Evolutionary conservation across 371 early-diverging fungal genomes (phyloP).

Genomic region (Mucor plumbeus): DNA sequence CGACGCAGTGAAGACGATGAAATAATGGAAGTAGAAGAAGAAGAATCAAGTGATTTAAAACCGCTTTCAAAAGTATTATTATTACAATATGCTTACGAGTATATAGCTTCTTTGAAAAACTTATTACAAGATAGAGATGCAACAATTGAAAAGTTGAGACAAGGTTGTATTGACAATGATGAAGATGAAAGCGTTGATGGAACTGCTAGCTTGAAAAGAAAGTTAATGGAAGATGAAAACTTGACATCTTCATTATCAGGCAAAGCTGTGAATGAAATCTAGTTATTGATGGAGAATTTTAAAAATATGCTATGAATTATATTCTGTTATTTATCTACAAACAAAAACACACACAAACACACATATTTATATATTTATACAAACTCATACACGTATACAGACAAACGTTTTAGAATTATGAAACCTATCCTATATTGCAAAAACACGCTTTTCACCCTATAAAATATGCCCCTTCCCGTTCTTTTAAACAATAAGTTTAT

Average conservation of each 20-base stretch:
- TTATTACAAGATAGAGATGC: conserved; percentile 36
- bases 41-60: conserved; percentile 27
- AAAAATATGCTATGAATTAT: background rate
- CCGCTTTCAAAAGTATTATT: conserved; percentile 56
- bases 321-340: background rate
- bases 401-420: too few relatives aligned
- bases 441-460: too few relatives aligned
- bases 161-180: background rate
- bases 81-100: conserved; percentile 60
- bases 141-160: conserved; percentile 16
- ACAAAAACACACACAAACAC: background rate
- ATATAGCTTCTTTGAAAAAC: conserved; percentile 57
- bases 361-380: too few relatives aligned
- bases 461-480: too few relatives aligned
- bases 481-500: too few relatives aligned
- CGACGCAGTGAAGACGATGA: conserved; percentile 12
- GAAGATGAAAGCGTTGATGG: background rate
- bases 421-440: too few relatives aligned
- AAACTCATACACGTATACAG: too few relatives aligned
- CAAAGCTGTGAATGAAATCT: background rate
- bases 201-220: background rate
- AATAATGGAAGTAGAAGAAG: conserved; percentile 11
- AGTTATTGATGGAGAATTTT: background rate
- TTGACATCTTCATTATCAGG: background rate
- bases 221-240: background rate